Evolutionary conservation across 1,139 yeast species (phyloP).

Genomic region (Hyphopichia burtonii): DNA sequence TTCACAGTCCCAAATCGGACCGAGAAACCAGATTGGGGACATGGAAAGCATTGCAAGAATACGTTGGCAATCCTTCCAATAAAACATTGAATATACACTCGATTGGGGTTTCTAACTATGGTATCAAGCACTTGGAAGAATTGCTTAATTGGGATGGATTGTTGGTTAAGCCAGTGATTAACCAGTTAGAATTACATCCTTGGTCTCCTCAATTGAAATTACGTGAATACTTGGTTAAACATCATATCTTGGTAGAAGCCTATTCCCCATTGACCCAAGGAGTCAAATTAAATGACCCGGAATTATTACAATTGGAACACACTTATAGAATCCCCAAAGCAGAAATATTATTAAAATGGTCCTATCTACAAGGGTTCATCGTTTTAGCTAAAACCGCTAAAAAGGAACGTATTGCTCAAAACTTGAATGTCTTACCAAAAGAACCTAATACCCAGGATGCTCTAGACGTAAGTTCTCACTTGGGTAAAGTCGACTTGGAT

Average conservation of each 20-base stretch:
- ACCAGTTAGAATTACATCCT: constrained; percentile 49
- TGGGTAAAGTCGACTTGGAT: constrained; percentile 37
- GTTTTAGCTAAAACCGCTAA: constrained; percentile 72
- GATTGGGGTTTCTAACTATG: constrained; percentile 46
- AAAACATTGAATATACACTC: constrained; percentile 28
- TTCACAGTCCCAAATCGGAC: constrained; percentile 34
- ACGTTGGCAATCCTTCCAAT: constrained; percentile 25
- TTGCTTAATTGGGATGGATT: constrained; percentile 34
- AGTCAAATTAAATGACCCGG: constrained; percentile 50
- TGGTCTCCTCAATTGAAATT: constrained; percentile 42
- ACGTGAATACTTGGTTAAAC: constrained; percentile 32
- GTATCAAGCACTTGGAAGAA: constrained; percentile 35
- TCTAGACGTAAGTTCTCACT: constrained; percentile 21
- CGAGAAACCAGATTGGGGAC: constrained; percentile 34
- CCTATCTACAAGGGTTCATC: constrained; percentile 55
- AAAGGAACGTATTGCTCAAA: constrained; percentile 40
- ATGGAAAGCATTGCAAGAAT: constrained; percentile 43
- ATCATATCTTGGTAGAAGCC: constrained; percentile 58
- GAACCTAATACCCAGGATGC: constrained; percentile 23
- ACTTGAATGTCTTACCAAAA: constrained; percentile 31
- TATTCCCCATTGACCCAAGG: constrained; percentile 73
- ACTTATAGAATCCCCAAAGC: constrained; percentile 21
- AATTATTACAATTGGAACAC: constrained; percentile 29
- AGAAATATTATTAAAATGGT: constrained; percentile 37
- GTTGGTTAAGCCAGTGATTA: constrained; percentile 37